Evolutionary conservation across 2,329 filamentous ascomycete species (phyloP).

Genomic region (Claviceps sp.): DNA sequence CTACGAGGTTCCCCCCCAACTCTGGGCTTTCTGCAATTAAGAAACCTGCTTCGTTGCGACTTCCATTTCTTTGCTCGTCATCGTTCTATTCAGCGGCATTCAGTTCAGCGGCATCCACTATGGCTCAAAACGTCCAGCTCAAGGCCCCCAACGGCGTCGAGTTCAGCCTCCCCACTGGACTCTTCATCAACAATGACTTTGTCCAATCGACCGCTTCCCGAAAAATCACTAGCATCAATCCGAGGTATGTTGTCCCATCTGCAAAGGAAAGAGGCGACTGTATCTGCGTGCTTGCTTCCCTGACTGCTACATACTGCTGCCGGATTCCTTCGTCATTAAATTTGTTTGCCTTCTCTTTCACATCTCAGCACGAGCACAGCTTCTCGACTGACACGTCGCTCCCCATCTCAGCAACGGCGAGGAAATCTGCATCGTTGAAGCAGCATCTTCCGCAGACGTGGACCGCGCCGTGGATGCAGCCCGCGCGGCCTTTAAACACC

Average conservation of each 20-base stretch:
- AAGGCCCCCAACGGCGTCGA: slow-evolving; percentile 46
- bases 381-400: not conserved
- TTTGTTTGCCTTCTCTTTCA: not conserved
- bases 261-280: not conserved
- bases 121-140: slow-evolving; percentile 11
- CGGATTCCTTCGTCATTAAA: not conserved
- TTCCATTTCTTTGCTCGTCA: not conserved
- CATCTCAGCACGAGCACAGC: too few relatives aligned
- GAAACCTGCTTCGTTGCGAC: not conserved
- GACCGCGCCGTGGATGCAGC: slow-evolving; percentile 30
- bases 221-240: slow-evolving; percentile 49
- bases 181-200: slow-evolving; percentile 71
- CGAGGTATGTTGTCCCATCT: slow-evolving; percentile 15
- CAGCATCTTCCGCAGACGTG: slow-evolving; percentile 17
- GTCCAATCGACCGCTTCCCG: slow-evolving; percentile 42
- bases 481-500: slow-evolving; percentile 51
- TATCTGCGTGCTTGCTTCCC: not conserved
- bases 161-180: slow-evolving; percentile 52
- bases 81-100: not conserved
- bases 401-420: slow-evolving; percentile 16
- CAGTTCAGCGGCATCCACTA: not conserved
- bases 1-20: too few relatives aligned
- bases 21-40: too few relatives aligned
- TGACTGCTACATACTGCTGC: too few relatives aligned
- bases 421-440: slow-evolving; percentile 20